These are phyloP conservation scores for Chalaropsis thielavioides DNA, from an alignment of 2,329 filamentous ascomycete species.

Conservation along the genomic window DNA sequence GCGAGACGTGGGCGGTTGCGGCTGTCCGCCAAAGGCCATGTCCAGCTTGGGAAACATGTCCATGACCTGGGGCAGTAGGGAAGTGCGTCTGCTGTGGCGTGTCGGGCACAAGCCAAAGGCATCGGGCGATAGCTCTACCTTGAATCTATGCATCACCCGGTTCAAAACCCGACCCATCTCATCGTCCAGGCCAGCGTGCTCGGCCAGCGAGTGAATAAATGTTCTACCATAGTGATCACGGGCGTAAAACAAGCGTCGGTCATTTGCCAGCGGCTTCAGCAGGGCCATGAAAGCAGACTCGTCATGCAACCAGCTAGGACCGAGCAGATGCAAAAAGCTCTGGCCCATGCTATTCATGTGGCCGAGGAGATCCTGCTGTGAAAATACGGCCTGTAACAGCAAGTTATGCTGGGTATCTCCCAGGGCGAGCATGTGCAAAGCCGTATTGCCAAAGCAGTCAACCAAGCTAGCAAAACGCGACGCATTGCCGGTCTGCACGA, in stretches of 20 bases:
- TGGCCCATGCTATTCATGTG: constrained; percentile 34
- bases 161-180: constrained; percentile 18
- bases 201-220: constrained; percentile 33
- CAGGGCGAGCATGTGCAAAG: constrained; percentile 34
- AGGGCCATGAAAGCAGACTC: constrained; percentile 19
- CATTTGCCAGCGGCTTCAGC: constrained; percentile 21
- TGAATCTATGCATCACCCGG: constrained; percentile 25
- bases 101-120: constrained; percentile 31
- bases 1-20: not conserved
- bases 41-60: not conserved
- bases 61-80: not conserved
- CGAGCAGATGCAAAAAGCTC: constrained; percentile 35
- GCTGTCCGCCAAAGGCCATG: not conserved
- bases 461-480: constrained; percentile 8
- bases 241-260: constrained; percentile 23
- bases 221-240: constrained; percentile 39
- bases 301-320: constrained; percentile 25
- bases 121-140: constrained; percentile 28
- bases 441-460: constrained; percentile 35
- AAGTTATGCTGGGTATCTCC: constrained; percentile 22
- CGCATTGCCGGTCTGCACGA: constrained; percentile 8
- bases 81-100: not conserved
- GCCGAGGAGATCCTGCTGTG: not conserved
- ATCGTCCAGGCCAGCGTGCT: not conserved
- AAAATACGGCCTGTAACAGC: constrained; percentile 18